Evolutionary conservation across 2,329 filamentous ascomycete genomes (phyloP).

Genomic region (Triangularia setosa): DNA sequence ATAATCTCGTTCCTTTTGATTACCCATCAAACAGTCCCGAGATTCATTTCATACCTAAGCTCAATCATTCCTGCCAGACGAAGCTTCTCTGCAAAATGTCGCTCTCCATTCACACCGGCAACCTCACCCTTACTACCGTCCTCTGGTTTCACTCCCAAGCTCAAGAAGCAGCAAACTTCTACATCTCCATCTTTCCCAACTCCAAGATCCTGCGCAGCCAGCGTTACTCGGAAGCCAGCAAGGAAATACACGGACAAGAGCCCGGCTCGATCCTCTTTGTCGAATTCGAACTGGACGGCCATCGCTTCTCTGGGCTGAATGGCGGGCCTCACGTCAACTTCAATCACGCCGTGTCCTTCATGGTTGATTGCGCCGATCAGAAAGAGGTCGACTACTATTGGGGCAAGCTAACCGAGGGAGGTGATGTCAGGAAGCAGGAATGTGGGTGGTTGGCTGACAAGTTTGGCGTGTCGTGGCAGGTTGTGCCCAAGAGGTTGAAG

Average conservation of each 20-base stretch:
- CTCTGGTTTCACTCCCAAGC: constrained; percentile 43
- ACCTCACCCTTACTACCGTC: constrained; percentile 27
- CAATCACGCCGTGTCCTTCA: constrained; percentile 40
- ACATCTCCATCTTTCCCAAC: constrained; percentile 39
- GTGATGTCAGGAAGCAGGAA: constrained; percentile 33
- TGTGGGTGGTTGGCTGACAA: constrained; percentile 46
- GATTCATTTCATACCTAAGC: no score
- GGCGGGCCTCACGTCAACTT: constrained; percentile 40
- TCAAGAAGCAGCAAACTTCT: constrained; percentile 40
- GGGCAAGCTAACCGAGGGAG: constrained; percentile 39
- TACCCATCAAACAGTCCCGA: background rate
- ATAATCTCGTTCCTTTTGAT: background rate
- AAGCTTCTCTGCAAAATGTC: background rate
- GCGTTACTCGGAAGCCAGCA: constrained; percentile 30
- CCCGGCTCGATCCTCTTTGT: constrained; percentile 35
- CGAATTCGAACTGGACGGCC: constrained; percentile 38
- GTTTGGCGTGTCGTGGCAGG: constrained; percentile 46
- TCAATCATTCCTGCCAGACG: no score
- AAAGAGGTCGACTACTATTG: constrained; percentile 46
- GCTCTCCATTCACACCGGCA: background rate
- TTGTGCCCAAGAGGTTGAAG: constrained; percentile 38
- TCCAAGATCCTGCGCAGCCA: constrained; percentile 35
- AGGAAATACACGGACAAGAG: constrained; percentile 31
- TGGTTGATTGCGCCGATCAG: constrained; percentile 43
- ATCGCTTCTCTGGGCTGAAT: constrained; percentile 40